These are phyloP conservation scores for Aspergillus bridgeri DNA, from an alignment of 495 filamentous ascomycete species.

Conservation along the genomic window DNA sequence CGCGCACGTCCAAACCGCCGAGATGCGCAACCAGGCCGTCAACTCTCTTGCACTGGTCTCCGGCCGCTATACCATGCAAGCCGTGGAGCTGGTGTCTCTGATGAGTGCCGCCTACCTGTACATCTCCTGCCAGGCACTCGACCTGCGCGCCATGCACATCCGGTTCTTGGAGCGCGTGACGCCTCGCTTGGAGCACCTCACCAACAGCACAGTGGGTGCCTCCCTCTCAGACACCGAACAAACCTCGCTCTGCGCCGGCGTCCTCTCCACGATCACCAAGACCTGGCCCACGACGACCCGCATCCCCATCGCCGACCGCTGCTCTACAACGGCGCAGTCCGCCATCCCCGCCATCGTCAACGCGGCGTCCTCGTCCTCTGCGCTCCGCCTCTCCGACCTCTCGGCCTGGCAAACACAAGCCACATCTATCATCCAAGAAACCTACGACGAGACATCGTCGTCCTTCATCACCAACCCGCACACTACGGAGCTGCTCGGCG, in stretches of 20 bases:
- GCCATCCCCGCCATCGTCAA: slow-evolving; percentile 13
- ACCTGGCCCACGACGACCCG: slow-evolving; percentile 21
- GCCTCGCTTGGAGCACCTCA: slow-evolving; percentile 2
- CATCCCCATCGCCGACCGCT: slow-evolving; percentile 47
- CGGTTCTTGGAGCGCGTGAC: slow-evolving; percentile 7
- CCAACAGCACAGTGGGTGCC: not conserved
- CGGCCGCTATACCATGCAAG: slow-evolving; percentile 53
- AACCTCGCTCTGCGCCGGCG: not conserved
- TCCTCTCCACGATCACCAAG: not conserved
- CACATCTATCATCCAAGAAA: slow-evolving; percentile 4
- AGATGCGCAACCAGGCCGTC: slow-evolving; percentile 58
- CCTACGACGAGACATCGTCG: slow-evolving; percentile 12
- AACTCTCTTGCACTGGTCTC: slow-evolving; percentile 58
- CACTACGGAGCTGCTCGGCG: slow-evolving; percentile 21
- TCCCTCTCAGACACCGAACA: slow-evolving; percentile 3
- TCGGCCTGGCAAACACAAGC: slow-evolving; percentile 16
- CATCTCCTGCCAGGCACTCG: slow-evolving; percentile 44
- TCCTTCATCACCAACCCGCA: slow-evolving; percentile 16
- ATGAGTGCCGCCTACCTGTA: slow-evolving; percentile 54
- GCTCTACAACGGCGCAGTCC: slow-evolving; percentile 11
- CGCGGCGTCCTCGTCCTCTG: not conserved
- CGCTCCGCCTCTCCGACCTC: slow-evolving; percentile 9
- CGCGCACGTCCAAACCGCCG: slow-evolving; percentile 52
- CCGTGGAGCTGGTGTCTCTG: slow-evolving; percentile 52
- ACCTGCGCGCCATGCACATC: slow-evolving; percentile 37